Base-by-base conservation (phyloP, 805 yeast genomes). In the Candida alai region DNA sequence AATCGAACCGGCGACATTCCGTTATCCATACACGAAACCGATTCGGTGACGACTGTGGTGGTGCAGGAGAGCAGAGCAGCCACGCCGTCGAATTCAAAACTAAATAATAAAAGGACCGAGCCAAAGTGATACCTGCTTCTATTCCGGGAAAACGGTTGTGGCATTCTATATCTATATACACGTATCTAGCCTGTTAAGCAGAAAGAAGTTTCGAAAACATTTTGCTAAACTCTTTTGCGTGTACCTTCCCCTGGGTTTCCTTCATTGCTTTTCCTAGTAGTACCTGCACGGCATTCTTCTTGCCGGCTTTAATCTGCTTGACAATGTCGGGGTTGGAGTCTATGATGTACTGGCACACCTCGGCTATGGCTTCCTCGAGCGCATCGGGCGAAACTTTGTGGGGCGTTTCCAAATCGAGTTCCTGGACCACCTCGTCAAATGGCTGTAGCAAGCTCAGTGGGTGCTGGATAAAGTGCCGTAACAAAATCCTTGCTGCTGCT, bases 201-300 rank as follows among this genome's bases (percentile, higher is more conserved):
- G n/a, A n/a, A 12, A 58, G 37, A 14, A 60, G 34, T 18, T 45
- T 40, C 8, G 43, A 41, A 24, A 65, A 61, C 32, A 47, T 56
- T 17, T 35, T 34, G 14, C 51, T 54, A 21, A 49, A 60, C 44
- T 20, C 44, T 30, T 42, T 55, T 10, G 71, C 70, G 42, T 43
- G 56, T 18, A 73, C 62, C 39, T 62, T 71, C 3, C 97, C 97
- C 44, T 79, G 83, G 2, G 86, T 74, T 36, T 70, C 62, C 48
- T 78, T 76, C 95, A 93, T 86, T 13, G 87, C 94, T 51, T 75
- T 76, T 1, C 97, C 97, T 3, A 93, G 71, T 36, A 93, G 63
- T 48, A 67, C 85, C 48, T 87, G 84, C n/a, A 90, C 48, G 9
- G 88, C 76, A 22, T 73, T 74, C 3, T 32, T 22, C 43, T 79